Conservation (phyloP, 805 yeast species). For the Metschnikowia dekortorum region DNA sequence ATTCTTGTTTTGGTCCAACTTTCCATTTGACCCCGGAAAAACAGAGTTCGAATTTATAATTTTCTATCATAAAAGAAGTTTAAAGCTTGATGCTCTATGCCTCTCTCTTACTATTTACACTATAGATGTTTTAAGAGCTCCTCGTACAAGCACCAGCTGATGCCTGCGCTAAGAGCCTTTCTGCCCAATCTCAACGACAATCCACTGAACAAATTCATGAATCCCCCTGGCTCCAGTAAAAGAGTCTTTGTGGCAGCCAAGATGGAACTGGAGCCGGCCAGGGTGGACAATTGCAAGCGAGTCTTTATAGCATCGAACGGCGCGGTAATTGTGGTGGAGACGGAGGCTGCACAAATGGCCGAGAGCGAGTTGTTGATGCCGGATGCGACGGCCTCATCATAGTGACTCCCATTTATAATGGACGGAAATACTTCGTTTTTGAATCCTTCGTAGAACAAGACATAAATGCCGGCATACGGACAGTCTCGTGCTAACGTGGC, state of each 20-base stretch:
- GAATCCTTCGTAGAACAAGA: slow-evolving; percentile 74
- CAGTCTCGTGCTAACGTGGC: slow-evolving; percentile 90
- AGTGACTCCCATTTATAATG: slow-evolving; percentile 8
- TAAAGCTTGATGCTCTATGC: neutral
- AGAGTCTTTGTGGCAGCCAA: slow-evolving; percentile 38
- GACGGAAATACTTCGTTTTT: slow-evolving; percentile 53
- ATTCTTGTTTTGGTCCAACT: no score
- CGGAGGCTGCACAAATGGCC: slow-evolving; percentile 74
- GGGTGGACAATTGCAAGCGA: slow-evolving; percentile 65
- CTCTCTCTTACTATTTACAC: slow-evolving; percentile 1
- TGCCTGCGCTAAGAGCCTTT: slow-evolving; percentile 89
- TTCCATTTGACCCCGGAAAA: no score
- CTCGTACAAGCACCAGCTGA: slow-evolving; percentile 96
- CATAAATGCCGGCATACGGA: slow-evolving; percentile 93
- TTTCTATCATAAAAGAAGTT: no score
- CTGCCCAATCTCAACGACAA: slow-evolving; percentile 73
- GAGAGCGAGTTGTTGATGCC: slow-evolving; percentile 51
- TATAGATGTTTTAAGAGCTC: slow-evolving; percentile 54
- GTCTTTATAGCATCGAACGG: slow-evolving; percentile 96
- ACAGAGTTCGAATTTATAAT: no score
- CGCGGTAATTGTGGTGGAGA: slow-evolving; percentile 83
- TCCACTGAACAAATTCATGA: slow-evolving; percentile 71
- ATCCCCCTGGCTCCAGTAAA: slow-evolving; percentile 44
- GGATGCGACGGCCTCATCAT: slow-evolving; percentile 11
- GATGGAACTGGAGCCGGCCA: slow-evolving; percentile 39